Conservation (phyloP, 345 rosid genomes). For the Trapa incisa region DNA sequence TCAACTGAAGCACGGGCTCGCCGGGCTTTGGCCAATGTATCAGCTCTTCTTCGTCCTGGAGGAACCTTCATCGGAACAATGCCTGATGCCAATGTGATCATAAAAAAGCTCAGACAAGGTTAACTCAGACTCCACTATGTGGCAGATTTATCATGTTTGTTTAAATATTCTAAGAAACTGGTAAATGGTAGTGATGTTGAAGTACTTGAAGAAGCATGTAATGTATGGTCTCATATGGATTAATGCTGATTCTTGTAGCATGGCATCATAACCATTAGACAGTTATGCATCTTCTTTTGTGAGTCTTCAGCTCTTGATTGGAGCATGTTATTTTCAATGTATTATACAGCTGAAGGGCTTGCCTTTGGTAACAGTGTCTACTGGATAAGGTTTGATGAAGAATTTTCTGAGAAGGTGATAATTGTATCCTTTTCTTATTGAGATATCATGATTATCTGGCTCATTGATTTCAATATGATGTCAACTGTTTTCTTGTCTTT, state of each 20-base stretch:
- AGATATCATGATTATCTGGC: neutral
- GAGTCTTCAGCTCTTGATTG: neutral
- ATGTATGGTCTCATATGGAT: neutral
- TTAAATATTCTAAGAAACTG: neutral
- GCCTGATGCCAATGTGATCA: constrained; percentile 95
- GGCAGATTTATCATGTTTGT: neutral
- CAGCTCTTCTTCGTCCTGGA: constrained; percentile 92
- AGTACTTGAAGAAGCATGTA: neutral
- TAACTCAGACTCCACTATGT: neutral
- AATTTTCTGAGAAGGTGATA: constrained; percentile 58
- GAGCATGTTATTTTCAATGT: constrained; percentile 10
- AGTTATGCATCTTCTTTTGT: neutral
- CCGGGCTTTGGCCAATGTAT: constrained; percentile 83
- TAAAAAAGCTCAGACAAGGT: constrained; percentile 88
- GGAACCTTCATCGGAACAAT: constrained; percentile 88
- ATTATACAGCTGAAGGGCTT: constrained; percentile 61
- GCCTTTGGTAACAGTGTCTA: constrained; percentile 71
- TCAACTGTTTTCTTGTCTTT: constrained; percentile 10
- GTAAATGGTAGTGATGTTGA: neutral
- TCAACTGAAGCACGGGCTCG: constrained; percentile 88
- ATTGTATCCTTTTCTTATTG: neutral
- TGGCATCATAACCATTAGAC: neutral
- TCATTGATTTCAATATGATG: constrained; percentile 7
- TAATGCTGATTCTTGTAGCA: neutral
- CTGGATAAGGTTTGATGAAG: constrained; percentile 84